Conservation (phyloP, 495 filamentous ascomycete species). For the Trichoderma orchidacearum region DNA sequence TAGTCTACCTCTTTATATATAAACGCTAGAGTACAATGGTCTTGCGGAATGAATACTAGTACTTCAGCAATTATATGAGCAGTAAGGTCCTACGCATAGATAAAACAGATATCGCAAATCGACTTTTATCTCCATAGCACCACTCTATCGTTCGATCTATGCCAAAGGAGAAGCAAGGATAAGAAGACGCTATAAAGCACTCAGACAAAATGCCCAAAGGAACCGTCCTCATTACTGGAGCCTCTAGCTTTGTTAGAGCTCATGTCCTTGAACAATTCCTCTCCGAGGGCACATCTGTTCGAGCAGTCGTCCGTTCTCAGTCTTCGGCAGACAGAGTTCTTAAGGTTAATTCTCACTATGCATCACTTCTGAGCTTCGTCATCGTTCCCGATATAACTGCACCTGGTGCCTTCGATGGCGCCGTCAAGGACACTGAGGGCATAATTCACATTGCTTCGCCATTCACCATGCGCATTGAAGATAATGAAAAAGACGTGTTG, state of each 20-base stretch:
- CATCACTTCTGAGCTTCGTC: conserved; percentile 50
- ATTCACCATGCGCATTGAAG: background rate
- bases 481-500: conserved; percentile 43
- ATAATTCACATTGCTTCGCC: conserved; percentile 43
- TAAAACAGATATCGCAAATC: too few species aligned
- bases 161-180: too few species aligned
- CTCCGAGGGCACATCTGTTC: conserved; percentile 55
- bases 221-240: conserved; percentile 9
- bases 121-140: too few species aligned
- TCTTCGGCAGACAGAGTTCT: conserved; percentile 5
- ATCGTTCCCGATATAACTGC: conserved; percentile 14
- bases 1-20: too few species aligned
- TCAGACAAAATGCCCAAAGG: background rate
- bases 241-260: conserved; percentile 24
- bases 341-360: conserved; percentile 19
- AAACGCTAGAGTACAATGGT: too few species aligned
- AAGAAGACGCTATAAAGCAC: too few species aligned
- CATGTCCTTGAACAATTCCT: conserved; percentile 33
- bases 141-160: too few species aligned
- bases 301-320: conserved; percentile 46
- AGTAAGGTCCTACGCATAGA: too few species aligned
- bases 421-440: conserved; percentile 3
- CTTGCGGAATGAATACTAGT: too few species aligned
- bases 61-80: too few species aligned
- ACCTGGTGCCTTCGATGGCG: conserved; percentile 20